phyloP scores from a whole-genome alignment of 2,329 filamentous ascomycete species.

The Mycosphaerelloides madeirae region DNA sequence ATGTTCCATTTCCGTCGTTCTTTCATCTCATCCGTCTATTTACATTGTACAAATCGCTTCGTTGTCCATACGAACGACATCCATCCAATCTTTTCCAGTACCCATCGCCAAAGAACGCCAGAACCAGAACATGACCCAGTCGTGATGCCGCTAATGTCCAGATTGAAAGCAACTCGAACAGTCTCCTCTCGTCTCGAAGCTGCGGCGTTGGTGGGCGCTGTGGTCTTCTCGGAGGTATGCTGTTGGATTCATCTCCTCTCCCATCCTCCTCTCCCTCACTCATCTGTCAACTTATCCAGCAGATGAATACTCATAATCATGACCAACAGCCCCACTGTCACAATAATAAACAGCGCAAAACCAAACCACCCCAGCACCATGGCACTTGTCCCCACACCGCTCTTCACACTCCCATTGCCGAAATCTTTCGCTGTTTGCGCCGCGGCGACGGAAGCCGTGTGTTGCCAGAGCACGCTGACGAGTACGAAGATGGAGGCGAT shows the following conservation, averaged over 20 bases:
- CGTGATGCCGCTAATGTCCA: slow-evolving; percentile 5
- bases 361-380: slow-evolving; percentile 99
- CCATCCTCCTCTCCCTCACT: slow-evolving; percentile 20
- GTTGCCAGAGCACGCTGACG: slow-evolving; percentile 74
- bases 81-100: too few species aligned
- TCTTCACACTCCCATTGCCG: slow-evolving; percentile 80
- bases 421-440: slow-evolving; percentile 90
- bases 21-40: too few species aligned
- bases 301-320: slow-evolving; percentile 94
- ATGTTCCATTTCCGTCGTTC: too few species aligned
- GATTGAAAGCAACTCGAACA: too few species aligned
- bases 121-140: neutral
- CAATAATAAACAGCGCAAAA: slow-evolving; percentile 86
- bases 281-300: slow-evolving; percentile 56
- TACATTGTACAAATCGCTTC: too few species aligned
- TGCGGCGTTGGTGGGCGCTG: neutral
- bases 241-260: neutral
- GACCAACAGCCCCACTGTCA: slow-evolving; percentile 88
- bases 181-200: too few species aligned
- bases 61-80: too few species aligned
- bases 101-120: neutral
- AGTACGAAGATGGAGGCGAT: slow-evolving; percentile 61
- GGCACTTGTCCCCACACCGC: slow-evolving; percentile 84
- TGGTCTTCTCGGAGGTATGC: neutral
- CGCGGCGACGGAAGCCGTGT: slow-evolving; percentile 93